Evolutionary conservation across 768 basidiomycete species (phyloP), one percentile per base, ranked within the genome.

Genomic region (Pleurotus tuber-regium): DNA sequence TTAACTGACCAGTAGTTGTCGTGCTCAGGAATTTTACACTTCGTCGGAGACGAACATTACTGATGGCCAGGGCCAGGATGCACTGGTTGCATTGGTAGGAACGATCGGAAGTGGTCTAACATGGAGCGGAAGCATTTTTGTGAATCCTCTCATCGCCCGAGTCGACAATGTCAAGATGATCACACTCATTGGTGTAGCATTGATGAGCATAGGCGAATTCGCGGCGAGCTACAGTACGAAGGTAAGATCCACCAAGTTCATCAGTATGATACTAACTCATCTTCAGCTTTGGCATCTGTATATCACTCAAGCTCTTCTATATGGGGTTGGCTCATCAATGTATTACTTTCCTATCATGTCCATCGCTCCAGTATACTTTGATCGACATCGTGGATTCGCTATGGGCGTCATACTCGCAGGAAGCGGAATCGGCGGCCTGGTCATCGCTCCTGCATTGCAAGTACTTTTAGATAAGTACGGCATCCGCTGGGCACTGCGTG

Each of bases 81-180:
- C 74, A 4, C 52, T 74, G 4, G 69, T 74, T 1, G 69, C 74
- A 1, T 62, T 75, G 3, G 66, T 75, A 1, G 74, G 75, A 0
- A 74, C 73, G 4, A 68, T 76, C n/a, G 75, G 72, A 0, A 67
- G 69, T 23, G 72, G 75, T 1, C 60, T 77, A 19, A 75, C 73
- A 0, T 77, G 75, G 75, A 73, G 73, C 51, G 75, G 75, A 16
- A 67, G 72, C 42, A 70, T 77, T 43, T 70, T 72, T 50, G 73
- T 75, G 26, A 73, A 71, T 36, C 67, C 70, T 4, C 55, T 75
- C 43, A 67, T 75, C 12, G 62, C 69, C 7, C 62, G 66, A 5
- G 43, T 65, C 6, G 59, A 66, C 36, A 62, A 68, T 53, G 53
- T 72, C 11, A 64, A 63, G 39, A 53, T 68, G 29, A 66, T 76